phyloP scores from a whole-genome alignment of 106 monocot genomes.

The Allium cepa region DNA sequence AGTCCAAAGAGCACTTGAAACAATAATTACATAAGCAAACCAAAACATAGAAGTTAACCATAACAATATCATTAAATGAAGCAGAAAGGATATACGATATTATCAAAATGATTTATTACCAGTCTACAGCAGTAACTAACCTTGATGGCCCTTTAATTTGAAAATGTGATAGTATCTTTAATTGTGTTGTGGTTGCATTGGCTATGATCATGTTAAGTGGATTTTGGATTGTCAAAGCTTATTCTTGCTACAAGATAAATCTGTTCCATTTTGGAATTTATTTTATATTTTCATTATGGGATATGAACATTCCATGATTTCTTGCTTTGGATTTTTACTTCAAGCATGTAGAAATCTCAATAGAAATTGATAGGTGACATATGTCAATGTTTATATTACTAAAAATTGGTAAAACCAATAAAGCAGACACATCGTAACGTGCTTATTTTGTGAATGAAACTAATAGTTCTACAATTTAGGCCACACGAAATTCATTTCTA shows the following conservation, averaged over 20 bases:
- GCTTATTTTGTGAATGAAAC: too few relatives aligned
- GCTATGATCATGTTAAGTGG: conserved; percentile 59
- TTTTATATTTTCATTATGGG: neutral
- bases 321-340: too few relatives aligned
- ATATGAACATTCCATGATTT: neutral
- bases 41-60: neutral
- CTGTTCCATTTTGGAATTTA: too few relatives aligned
- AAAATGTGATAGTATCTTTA: neutral
- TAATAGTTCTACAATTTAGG: too few relatives aligned
- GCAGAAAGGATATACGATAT: neutral
- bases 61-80: neutral
- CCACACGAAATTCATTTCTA: too few relatives aligned
- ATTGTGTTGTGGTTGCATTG: conserved; percentile 1
- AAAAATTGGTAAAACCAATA: too few relatives aligned
- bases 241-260: neutral
- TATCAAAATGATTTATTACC: conserved; percentile 28
- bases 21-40: neutral
- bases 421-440: too few relatives aligned
- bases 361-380: too few relatives aligned
- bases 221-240: neutral
- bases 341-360: too few relatives aligned
- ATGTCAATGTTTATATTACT: too few relatives aligned
- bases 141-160: conserved; percentile 62
- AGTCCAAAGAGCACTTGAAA: conserved; percentile 72
- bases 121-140: conserved; percentile 87